A percentile compares a stretch with the other conserved stretches of the same genome.
Conservation (phyloP, 2,329 filamentous ascomycete genomes). For the Diaporthe citrichinensis region DNA sequence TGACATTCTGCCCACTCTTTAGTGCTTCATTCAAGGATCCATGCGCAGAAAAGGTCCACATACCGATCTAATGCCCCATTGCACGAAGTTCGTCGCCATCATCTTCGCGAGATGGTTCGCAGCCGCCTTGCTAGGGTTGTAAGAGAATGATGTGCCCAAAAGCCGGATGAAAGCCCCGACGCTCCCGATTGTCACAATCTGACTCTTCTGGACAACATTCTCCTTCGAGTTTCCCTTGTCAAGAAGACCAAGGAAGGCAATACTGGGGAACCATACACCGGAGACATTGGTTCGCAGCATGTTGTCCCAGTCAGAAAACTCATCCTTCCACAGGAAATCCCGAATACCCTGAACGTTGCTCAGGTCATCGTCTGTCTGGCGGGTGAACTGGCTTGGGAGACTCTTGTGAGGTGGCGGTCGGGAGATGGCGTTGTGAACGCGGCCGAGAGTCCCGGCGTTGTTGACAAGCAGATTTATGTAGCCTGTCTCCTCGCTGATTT, state of each 20-base stretch:
- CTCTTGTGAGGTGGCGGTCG: slow-evolving; percentile 63
- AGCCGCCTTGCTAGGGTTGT: slow-evolving; percentile 4
- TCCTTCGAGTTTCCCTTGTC: slow-evolving; percentile 1
- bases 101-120: slow-evolving; percentile 5
- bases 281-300: slow-evolving; percentile 2
- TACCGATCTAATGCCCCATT: slow-evolving; percentile 4
- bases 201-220: neutral
- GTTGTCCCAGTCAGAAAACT: slow-evolving; percentile 19
- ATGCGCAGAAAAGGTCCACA: neutral
- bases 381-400: slow-evolving; percentile 57
- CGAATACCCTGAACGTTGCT: neutral
- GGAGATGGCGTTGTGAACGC: slow-evolving; percentile 48
- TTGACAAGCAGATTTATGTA: neutral
- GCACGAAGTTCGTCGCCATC: slow-evolving; percentile 14
- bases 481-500: slow-evolving; percentile 55
- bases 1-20: neutral
- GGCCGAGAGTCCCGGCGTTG: slow-evolving; percentile 1
- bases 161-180: slow-evolving; percentile 2
- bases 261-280: neutral
- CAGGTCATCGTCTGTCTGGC: neutral
- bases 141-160: neutral
- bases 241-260: neutral
- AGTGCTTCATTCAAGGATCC: neutral
- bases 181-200: neutral
- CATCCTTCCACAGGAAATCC: slow-evolving; percentile 5